Base-by-base conservation (phyloP, 2,329 filamentous ascomycete species). In the Paecilomyces niveus region DNA sequence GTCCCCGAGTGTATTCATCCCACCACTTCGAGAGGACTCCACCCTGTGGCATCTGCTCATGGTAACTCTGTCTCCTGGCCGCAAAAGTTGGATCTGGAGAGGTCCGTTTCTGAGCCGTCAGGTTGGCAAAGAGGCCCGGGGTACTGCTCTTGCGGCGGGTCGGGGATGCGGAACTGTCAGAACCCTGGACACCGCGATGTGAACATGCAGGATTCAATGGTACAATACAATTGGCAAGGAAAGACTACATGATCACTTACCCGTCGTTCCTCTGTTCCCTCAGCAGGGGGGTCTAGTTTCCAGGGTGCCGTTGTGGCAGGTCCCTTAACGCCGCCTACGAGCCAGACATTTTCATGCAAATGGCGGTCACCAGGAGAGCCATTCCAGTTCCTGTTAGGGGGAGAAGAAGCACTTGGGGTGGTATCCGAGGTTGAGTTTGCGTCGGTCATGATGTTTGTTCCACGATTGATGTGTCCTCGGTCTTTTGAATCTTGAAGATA, bases 61-160 rank as follows among this genome's bases (percentile, higher is more conserved):
- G 71, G 67, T 75, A 81, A 60, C 75, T 79, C 22, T 72, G 66
- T 33, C 76, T 67, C 53, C 79, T 68, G 2, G 68, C 70, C 6
- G 67, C 63, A 49, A 74, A 65, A 1, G 64, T 62, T 0, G 72
- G 68, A 63, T 79, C 76, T 9, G 57, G 58, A 1, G 67, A 71
- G 45, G 74, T 73, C 10, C 79, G 72, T 62, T 81, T 81, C 66
- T 79, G 77, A 29, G 68, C 71, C 4, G 73, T 72, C 60, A 81
- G 68, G 31, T 73, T 72, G 22, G 63, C 62, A 54, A 70, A 70
- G 2, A 72, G 61, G 32, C 11, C 54, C 2, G 33, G 21, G 22
- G 56, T 39, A 52, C 45, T 33, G 55, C 31, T 22, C 35, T 49
- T 9, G 56, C 18, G 18, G 33, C 18, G 15, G 49, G 53, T 62